Base-by-base conservation (phyloP, 495 filamentous ascomycete genomes). In the Talaromyces ruber region DNA sequence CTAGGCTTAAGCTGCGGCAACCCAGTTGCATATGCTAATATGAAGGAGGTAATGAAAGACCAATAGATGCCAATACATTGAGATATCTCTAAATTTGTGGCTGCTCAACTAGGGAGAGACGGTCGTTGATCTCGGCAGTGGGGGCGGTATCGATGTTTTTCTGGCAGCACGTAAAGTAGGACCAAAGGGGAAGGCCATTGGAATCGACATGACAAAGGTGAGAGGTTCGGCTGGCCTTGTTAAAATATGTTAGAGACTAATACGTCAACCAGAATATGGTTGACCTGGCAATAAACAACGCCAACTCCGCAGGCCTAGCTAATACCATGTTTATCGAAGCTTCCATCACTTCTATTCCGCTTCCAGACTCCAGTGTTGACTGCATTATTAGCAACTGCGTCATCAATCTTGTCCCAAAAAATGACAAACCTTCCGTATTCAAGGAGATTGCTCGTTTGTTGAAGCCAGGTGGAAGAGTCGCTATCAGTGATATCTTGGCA, bases 1-100 rank as follows among this genome's bases (percentile, higher is more conserved):
- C 72, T 88, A 3, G 86, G 86, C n/a, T 65, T 88, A 0, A 84
- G 84, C 71, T 89, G 86, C 64, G 86, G 87, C 4, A 88, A 89
- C 58, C 86, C 86, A 0, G 59, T 87, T 0, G 82, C 77, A 21
- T 68, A 82, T 5, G 81, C 85, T 16, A 81, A 73, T 54, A 52
- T 89, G 6, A 68, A 71, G 59, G 75, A 80, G 61, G 84, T 81
- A 28, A 57, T 29, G 28, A 29, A 57, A 4, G 25, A 26, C 53
- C 53, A 3, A 56, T 21, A 9, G 24, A 16, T 28, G 6, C 37
- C 34, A 11, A 2, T 25, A 45, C 29, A n/a, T 7, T 18, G n/a
- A 22, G 47, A 39, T 25, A 59, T n/a, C n/a, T 14, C 57, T 59
- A 11, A 59, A 12, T n/a, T 4, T 45, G 8, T 57, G 28, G 22